Conservation (phyloP, 1,139 yeast species). For the Magnusiomyces tetraspermus region DNA sequence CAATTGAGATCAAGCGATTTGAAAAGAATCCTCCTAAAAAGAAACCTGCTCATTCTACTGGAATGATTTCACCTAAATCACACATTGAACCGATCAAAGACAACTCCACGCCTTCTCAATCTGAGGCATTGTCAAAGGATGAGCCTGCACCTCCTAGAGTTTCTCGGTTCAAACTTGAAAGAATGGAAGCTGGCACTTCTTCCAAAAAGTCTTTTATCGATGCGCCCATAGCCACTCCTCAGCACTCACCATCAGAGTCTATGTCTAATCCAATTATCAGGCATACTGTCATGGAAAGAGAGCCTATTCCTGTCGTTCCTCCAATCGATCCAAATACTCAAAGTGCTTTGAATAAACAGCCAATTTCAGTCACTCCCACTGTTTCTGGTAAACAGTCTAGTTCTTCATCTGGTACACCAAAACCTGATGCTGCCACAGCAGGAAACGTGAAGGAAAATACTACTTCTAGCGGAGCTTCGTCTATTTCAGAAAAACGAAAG, state of each 20-base stretch:
- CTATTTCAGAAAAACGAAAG: not conserved
- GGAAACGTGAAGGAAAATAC: not conserved
- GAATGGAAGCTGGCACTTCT: slow-evolving; percentile 12
- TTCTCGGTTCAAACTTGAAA: slow-evolving; percentile 29
- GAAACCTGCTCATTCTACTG: slow-evolving; percentile 5
- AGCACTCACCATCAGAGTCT: not conserved
- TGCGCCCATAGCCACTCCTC: not conserved
- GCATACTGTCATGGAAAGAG: not conserved
- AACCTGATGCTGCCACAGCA: not conserved
- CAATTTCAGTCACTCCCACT: not conserved
- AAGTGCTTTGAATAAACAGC: not conserved
- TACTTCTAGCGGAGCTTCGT: not conserved
- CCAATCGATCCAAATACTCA: not conserved
- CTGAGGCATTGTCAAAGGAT: not conserved
- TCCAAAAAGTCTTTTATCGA: not conserved
- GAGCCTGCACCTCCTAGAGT: slow-evolving; percentile 15
- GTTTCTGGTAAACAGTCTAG: no score
- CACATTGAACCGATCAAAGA: slow-evolving; percentile 1
- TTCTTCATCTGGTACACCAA: no score
- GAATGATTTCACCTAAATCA: slow-evolving; percentile 3
- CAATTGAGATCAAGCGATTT: slow-evolving; percentile 31
- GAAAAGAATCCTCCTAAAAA: slow-evolving; percentile 16
- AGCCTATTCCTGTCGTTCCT: not conserved
- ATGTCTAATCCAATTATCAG: not conserved
- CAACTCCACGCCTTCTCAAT: not conserved